Evolutionary conservation across 768 basidiomycete species (phyloP).

Genomic region (Leccinum ochraceum): DNA sequence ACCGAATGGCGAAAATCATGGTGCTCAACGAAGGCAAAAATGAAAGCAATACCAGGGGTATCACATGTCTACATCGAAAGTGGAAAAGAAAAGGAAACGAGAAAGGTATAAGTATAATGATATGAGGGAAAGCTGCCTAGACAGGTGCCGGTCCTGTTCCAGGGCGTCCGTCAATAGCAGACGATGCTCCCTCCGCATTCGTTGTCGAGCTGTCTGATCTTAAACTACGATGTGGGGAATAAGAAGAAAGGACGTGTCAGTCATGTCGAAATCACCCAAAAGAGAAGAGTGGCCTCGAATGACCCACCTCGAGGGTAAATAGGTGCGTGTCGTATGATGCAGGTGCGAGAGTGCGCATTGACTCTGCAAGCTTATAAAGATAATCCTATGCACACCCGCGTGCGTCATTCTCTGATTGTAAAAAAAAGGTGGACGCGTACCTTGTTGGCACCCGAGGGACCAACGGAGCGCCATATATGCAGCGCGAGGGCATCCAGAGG

Average conservation of each 20-base stretch:
- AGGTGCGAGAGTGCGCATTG: constrained; percentile 70
- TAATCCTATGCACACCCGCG: constrained; percentile 62
- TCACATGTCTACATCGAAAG: no score
- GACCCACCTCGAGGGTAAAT: constrained; percentile 67
- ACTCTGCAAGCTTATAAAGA: constrained; percentile 71
- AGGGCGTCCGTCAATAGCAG: constrained; percentile 5
- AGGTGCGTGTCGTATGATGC: constrained; percentile 75
- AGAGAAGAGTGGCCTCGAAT: neutral
- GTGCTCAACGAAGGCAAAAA: neutral
- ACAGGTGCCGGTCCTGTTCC: neutral
- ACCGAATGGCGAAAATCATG: neutral
- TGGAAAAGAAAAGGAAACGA: neutral
- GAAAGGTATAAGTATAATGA: neutral
- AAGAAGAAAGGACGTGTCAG: neutral
- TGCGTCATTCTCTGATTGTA: neutral
- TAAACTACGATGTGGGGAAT: neutral
- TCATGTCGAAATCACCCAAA: neutral
- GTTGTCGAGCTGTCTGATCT: constrained; percentile 16
- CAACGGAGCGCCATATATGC: constrained; percentile 70
- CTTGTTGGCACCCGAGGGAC: constrained; percentile 90
- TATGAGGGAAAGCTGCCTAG: neutral
- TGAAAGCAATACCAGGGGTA: neutral
- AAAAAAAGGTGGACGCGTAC: constrained; percentile 36
- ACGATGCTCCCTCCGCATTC: constrained; percentile 3
- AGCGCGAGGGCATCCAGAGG: constrained; percentile 64